Percentiles rank a stretch among this genome's conserved stretches.
These are phyloP conservation scores for Oryza glaberrima DNA, from an alignment of 176 grass and related monocot genomes.

Conservation along the genomic window DNA sequence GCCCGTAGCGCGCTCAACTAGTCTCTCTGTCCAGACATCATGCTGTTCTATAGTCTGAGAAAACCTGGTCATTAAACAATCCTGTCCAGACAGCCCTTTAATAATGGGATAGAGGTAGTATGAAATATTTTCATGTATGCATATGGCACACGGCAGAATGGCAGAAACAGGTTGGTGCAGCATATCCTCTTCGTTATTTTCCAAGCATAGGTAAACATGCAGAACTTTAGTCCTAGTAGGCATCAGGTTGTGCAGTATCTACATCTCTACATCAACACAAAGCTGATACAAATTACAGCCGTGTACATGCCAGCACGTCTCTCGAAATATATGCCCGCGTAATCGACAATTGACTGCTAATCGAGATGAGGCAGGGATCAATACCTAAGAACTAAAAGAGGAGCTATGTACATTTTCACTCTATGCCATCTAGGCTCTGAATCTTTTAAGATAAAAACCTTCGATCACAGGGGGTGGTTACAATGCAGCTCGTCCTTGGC, in stretches of 20 bases:
- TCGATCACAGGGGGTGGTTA: conserved; percentile 22
- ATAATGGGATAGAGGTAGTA: too few relatives aligned
- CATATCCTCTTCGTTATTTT: not conserved
- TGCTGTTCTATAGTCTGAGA: too few relatives aligned
- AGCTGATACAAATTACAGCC: not conserved
- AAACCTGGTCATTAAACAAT: too few relatives aligned
- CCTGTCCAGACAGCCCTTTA: too few relatives aligned
- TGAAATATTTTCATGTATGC: too few relatives aligned
- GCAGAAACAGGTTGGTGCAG: not conserved
- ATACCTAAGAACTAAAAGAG: not conserved
- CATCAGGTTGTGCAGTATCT: not conserved
- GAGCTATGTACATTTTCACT: conserved; percentile 31
- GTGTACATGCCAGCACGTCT: not conserved
- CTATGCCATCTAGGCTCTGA: not conserved
- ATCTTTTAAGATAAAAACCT: not conserved
- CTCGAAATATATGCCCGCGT: conserved; percentile 25
- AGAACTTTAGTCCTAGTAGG: not conserved
- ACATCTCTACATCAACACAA: not conserved
- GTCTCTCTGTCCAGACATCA: too few relatives aligned
- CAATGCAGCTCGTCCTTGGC: conserved; percentile 66
- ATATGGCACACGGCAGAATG: too few relatives aligned
- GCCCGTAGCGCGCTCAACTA: too few relatives aligned
- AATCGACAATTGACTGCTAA: not conserved
- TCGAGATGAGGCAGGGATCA: not conserved
- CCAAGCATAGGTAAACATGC: not conserved